Percentiles rank a stretch among this genome's conserved stretches.
Evolutionary conservation across 176 grass and related monocot genomes (phyloP).

Genomic region (Lolium perenne): DNA sequence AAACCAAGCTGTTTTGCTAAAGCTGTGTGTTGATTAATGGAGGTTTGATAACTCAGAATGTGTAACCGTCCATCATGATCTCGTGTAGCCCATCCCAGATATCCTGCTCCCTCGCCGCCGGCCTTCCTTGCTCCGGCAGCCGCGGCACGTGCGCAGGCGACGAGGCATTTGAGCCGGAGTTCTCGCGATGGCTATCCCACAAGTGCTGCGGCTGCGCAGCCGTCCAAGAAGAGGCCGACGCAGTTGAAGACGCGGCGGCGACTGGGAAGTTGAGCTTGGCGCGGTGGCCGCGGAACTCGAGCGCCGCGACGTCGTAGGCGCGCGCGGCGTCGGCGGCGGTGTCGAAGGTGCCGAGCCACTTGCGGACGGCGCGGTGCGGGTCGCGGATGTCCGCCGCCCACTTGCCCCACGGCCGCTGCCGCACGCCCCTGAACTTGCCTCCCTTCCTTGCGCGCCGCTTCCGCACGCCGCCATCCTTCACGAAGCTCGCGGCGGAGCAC

Average conservation of each 20-base stretch:
- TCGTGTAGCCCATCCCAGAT: no score
- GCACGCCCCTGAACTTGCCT: slow-evolving; percentile 77
- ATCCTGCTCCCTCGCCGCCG: no score
- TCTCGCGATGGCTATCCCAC: no score
- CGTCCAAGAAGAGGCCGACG: slow-evolving; percentile 12
- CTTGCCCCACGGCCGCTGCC: slow-evolving; percentile 97
- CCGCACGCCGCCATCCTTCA: slow-evolving; percentile 10
- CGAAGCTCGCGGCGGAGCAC: neutral
- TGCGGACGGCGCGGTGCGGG: slow-evolving; percentile 76
- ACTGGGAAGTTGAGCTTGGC: slow-evolving; percentile 67
- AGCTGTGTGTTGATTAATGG: no score
- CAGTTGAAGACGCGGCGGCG: neutral
- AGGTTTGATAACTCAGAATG: no score
- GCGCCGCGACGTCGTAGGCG: slow-evolving; percentile 71
- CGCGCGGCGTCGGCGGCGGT: slow-evolving; percentile 91
- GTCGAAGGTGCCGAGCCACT: slow-evolving; percentile 96
- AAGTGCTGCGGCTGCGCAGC: no score
- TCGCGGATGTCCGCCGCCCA: slow-evolving; percentile 99
- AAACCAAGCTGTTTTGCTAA: no score
- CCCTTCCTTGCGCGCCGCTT: slow-evolving; percentile 46
- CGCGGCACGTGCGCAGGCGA: no score
- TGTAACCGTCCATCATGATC: no score
- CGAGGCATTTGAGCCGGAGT: no score
- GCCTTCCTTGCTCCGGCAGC: no score
- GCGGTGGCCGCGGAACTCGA: slow-evolving; percentile 62